A percentile compares a stretch with the other conserved stretches of the same genome.
Conservation (phyloP, 192 early-diverging fungal genomes). For the Podila horticola region DNA sequence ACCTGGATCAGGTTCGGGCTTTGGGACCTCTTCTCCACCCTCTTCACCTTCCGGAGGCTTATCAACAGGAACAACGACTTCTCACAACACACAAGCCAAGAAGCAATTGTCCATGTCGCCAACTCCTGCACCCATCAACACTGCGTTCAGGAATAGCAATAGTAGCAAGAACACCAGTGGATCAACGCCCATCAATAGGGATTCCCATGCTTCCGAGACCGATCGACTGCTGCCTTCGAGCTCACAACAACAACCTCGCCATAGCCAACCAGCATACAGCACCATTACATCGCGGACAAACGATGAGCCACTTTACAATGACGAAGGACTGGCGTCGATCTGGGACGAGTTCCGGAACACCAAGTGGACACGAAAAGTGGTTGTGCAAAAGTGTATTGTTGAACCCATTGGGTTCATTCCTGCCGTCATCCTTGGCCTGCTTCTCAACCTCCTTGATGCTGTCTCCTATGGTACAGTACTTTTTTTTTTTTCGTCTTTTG, state of each 20-base stretch:
- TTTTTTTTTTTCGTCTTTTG: background rate
- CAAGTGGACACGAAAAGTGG: slow-evolving; percentile 36
- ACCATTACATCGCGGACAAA: slow-evolving; percentile 9
- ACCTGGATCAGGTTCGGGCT: background rate
- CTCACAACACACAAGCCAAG: background rate
- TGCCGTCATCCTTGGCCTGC: slow-evolving; percentile 88
- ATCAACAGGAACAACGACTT: background rate
- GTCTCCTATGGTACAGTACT: slow-evolving; percentile 76
- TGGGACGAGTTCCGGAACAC: slow-evolving; percentile 35
- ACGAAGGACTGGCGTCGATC: slow-evolving; percentile 16
- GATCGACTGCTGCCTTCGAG: background rate
- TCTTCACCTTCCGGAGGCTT: background rate
- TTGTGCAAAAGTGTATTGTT: slow-evolving; percentile 39
- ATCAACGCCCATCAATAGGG: background rate
- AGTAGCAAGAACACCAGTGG: background rate
- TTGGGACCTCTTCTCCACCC: background rate
- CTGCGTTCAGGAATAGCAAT: background rate
- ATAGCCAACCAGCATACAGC: slow-evolving; percentile 15
- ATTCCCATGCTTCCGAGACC: background rate
- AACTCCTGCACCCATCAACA: slow-evolving; percentile 31
- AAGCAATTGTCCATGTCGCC: slow-evolving; percentile 14
- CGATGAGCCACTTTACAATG: slow-evolving; percentile 11
- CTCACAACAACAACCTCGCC: background rate
- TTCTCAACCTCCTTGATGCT: slow-evolving; percentile 94
- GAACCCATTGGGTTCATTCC: slow-evolving; percentile 80